These are phyloP conservation scores for Nemophila menziesii DNA, from an alignment of 257 asterid genomes.

Conservation along the genomic window DNA sequence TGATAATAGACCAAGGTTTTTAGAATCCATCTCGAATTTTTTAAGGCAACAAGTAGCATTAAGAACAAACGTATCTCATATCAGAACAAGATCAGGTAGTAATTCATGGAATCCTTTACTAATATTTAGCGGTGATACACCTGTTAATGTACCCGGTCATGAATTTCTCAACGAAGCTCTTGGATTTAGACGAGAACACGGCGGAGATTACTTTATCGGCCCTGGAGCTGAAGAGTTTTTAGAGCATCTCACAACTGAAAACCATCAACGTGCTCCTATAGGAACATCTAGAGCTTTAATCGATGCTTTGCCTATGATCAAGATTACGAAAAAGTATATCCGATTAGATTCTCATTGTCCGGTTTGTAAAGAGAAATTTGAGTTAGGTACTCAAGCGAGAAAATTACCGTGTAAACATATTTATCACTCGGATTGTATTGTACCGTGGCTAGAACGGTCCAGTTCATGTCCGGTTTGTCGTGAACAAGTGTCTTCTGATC, in stretches of 20 bases:
- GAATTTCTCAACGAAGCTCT: constrained; percentile 75
- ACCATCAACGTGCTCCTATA: constrained; percentile 48
- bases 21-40: constrained; percentile 60
- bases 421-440: constrained; percentile 73
- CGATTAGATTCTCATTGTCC: constrained; percentile 73
- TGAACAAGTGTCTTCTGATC: constrained; percentile 32
- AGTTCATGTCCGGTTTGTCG: constrained; percentile 91
- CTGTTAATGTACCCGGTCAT: constrained; percentile 52
- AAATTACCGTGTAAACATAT: constrained; percentile 75
- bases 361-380: constrained; percentile 73
- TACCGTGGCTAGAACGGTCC: constrained; percentile 74
- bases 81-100: constrained; percentile 24
- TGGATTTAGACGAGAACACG: constrained; percentile 67
- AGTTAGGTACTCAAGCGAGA: constrained; percentile 50
- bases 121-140: constrained; percentile 76
- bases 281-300: constrained; percentile 69
- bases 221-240: constrained; percentile 85
- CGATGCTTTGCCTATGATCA: constrained; percentile 56
- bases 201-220: constrained; percentile 83
- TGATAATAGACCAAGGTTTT: constrained; percentile 54
- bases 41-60: constrained; percentile 48
- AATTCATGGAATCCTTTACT: constrained; percentile 69
- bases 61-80: constrained; percentile 22
- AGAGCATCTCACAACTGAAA: constrained; percentile 39
- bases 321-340: constrained; percentile 61